These are phyloP conservation scores for Agaricus blazei DNA, from an alignment of 768 basidiomycete species.

Conservation along the genomic window DNA sequence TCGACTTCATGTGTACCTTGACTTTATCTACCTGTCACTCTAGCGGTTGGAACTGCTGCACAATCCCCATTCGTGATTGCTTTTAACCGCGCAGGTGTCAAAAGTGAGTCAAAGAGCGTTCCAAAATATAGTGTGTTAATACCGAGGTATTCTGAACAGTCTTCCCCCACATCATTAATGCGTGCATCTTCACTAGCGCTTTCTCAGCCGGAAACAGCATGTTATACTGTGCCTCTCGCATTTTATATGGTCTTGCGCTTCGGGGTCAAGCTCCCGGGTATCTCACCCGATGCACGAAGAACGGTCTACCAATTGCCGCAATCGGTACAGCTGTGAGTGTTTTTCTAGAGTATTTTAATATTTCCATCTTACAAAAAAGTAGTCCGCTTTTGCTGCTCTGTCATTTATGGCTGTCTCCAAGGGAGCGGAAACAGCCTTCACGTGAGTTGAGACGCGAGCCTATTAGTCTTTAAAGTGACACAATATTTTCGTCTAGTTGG, in stretches of 20 bases:
- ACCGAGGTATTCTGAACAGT: conserved; percentile 24
- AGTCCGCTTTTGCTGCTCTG: conserved; percentile 38
- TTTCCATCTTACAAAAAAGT: neutral
- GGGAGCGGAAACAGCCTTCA: conserved; percentile 53
- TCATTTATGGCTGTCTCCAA: conserved; percentile 63
- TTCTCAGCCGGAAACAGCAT: conserved; percentile 64
- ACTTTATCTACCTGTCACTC: conserved; percentile 19
- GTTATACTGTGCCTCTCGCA: conserved; percentile 51
- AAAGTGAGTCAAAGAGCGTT: conserved; percentile 22
- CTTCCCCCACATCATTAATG: conserved; percentile 70
- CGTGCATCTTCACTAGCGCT: conserved; percentile 61
- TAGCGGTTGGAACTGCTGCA: conserved; percentile 50
- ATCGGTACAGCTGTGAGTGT: conserved; percentile 28
- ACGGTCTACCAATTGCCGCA: conserved; percentile 41
- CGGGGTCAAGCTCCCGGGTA: conserved; percentile 45
- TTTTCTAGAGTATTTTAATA: neutral
- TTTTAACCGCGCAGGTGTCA: conserved; percentile 48
- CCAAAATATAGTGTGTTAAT: conserved; percentile 8
- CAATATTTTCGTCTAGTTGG: conserved; percentile 36
- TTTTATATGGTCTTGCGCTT: conserved; percentile 49
- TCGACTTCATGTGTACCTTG: neutral
- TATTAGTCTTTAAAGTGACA: conserved; percentile 3
- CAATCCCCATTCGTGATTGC: conserved; percentile 85
- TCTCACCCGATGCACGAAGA: conserved; percentile 40
- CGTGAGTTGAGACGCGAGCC: conserved; percentile 21